Evolutionary conservation across 2,329 filamentous ascomycete genomes (phyloP).

Genomic region (Thermomyces lanuginosus): DNA sequence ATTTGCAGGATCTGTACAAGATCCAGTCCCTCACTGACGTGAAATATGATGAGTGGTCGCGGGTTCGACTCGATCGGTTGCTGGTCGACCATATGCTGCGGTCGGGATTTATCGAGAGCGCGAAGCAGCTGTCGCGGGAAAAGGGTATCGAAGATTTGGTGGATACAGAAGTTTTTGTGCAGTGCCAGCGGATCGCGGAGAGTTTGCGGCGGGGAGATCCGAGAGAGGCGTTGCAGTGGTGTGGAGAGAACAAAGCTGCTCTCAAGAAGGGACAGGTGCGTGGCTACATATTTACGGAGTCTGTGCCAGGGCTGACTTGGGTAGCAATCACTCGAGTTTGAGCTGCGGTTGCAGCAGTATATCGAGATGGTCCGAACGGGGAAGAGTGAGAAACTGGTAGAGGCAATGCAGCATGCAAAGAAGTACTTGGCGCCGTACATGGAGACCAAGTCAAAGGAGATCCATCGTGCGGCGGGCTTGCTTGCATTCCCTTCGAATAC

Average conservation of each 20-base stretch:
- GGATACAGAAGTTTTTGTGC: constrained; percentile 73
- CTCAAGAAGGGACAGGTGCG: constrained; percentile 70
- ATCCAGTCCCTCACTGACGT: constrained; percentile 76
- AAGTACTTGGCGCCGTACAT: constrained; percentile 61
- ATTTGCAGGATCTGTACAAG: constrained; percentile 64
- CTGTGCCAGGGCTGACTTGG: not conserved
- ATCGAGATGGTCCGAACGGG: constrained; percentile 70
- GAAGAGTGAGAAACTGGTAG: constrained; percentile 47
- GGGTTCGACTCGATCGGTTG: constrained; percentile 62
- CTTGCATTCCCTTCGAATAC: constrained; percentile 56
- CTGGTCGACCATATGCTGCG: constrained; percentile 86
- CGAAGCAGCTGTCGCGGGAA: constrained; percentile 55
- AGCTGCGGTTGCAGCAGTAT: constrained; percentile 84
- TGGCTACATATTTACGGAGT: constrained; percentile 3
- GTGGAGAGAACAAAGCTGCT: constrained; percentile 80
- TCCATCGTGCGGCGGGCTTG: constrained; percentile 60
- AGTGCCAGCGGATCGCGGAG: constrained; percentile 61
- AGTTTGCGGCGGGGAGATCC: constrained; percentile 56
- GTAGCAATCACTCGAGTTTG: constrained; percentile 74
- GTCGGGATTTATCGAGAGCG: constrained; percentile 65
- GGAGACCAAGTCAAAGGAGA: constrained; percentile 50
- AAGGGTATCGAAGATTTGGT: constrained; percentile 66
- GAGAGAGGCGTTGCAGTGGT: constrained; percentile 72
- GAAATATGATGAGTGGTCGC: constrained; percentile 83
- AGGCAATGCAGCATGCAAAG: constrained; percentile 67